phyloP scores from a whole-genome alignment of 345 rosid genomes.

The Citrus glauca region DNA sequence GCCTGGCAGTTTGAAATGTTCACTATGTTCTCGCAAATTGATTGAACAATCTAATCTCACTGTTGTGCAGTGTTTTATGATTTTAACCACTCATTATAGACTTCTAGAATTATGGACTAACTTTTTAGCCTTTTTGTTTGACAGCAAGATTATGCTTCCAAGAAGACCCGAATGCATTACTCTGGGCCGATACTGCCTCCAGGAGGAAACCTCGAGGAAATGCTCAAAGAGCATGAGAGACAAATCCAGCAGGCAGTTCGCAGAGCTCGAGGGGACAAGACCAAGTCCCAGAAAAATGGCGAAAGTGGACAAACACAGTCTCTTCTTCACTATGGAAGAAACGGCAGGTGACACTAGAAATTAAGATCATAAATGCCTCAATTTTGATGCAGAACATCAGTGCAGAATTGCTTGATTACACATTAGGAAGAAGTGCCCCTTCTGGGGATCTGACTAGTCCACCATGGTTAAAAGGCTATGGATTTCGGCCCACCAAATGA shows the following conservation, averaged over 20 bases:
- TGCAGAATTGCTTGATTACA: background rate
- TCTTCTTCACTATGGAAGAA: conserved; percentile 27
- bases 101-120: background rate
- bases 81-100: background rate
- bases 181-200: conserved; percentile 69
- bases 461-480: background rate
- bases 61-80: background rate
- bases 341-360: conserved; percentile 29
- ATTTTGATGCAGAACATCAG: background rate
- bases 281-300: conserved; percentile 23
- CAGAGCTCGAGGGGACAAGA: conserved; percentile 67
- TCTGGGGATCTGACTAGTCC: conserved; percentile 1
- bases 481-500: background rate
- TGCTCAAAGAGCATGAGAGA: conserved; percentile 87
- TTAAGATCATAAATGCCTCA: conserved; percentile 1
- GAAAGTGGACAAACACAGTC: conserved; percentile 31
- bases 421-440: background rate
- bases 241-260: conserved; percentile 76
- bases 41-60: background rate
- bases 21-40: background rate
- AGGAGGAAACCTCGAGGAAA: conserved; percentile 75
- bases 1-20: background rate
- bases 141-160: conserved; percentile 32
- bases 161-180: conserved; percentile 47
- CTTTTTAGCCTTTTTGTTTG: conserved; percentile 13